Evolutionary conservation across 1,139 yeast genomes (phyloP), one percentile per base, ranked within the genome.

Genomic region (Insectozyma bohioensis): DNA sequence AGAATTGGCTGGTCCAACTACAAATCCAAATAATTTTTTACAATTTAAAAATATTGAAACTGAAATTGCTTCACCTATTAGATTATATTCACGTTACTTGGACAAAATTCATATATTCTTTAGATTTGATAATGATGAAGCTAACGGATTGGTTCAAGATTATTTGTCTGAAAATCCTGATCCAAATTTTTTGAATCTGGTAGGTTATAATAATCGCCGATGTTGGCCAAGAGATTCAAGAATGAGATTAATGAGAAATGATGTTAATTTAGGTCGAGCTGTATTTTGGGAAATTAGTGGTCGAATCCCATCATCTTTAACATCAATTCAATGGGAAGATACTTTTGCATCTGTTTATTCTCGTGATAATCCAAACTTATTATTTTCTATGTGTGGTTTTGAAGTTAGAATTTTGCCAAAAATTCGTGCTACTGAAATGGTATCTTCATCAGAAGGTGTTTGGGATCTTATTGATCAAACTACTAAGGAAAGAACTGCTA

Each of bases 151-250:
- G 29, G 75, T 85, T 19, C 84, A 83, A 42, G 87, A 86, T 19
- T 90, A 72, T 49, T 58, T 88, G 23, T 68, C 83, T 0, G 95
- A 87, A 45, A 85, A 87, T 48, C 96, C 97, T 0, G 97, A 88
- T 61, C 95, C 96, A 0, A 85, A 85, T 49, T 84, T 84, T 56
- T 95, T 85, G 49, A 83, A 81, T 45, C 80, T 82, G n/a, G 78
- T 84, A 15, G 95, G 95, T 0, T 92, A 90, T 56, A 86, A 85
- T 46, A 87, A 87, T 47, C 86, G 85, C 46, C 79, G 80, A 34
- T 88, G 97, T 53, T 94, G 99, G 99, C 97, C 98, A 4, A 67
- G 86, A 31, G 98, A 92, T 54, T 66, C 81, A 12, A 72, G 97
- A 41, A 92, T 94, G 98, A 76, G 90, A 45, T 62, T 92, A 32